Conservation (phyloP, 441 rosid species). For the Gossypium gossypioides region DNA sequence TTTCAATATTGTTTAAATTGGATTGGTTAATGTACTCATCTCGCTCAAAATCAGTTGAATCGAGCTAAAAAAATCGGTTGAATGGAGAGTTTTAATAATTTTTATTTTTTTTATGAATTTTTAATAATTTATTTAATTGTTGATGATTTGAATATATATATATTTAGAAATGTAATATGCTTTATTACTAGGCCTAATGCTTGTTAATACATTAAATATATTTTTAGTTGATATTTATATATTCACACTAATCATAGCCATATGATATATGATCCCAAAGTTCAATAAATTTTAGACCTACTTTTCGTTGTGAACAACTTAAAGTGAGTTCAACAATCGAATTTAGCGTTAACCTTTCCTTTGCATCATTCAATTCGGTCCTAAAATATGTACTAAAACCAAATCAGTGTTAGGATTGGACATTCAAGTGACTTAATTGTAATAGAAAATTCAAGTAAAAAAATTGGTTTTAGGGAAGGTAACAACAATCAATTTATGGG, state of each 20-base stretch:
- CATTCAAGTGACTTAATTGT: conserved; percentile 1
- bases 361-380: not conserved
- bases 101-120: no score
- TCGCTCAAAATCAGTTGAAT: no score
- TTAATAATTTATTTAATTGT: no score
- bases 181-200: no score
- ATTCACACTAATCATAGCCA: not conserved
- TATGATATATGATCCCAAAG: not conserved
- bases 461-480: not conserved
- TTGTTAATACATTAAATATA: not conserved
- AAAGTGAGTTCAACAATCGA: not conserved
- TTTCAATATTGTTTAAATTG: no score
- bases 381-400: not conserved
- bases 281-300: not conserved
- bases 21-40: no score
- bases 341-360: not conserved
- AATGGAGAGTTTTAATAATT: no score
- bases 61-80: no score
- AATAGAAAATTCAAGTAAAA: not conserved
- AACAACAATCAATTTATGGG: not conserved
- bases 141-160: no score
- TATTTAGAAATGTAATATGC: accelerated
- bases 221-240: not conserved
- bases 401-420: not conserved
- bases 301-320: not conserved